Evolutionary conservation across 192 early-diverging fungal species (phyloP).

Genomic region (Dissophora globulifera): DNA sequence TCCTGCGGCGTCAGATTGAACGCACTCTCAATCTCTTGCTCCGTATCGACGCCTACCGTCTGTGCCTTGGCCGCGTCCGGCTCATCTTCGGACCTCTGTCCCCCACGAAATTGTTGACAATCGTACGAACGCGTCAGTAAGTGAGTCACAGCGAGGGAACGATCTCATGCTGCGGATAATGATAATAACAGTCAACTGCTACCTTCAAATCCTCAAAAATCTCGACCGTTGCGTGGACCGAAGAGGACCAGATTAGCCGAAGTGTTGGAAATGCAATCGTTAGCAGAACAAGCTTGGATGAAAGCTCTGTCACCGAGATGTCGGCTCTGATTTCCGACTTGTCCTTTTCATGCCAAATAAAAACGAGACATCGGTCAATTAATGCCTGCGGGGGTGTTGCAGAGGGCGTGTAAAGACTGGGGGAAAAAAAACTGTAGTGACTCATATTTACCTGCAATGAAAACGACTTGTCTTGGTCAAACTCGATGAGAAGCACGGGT

Average conservation of each 20-base stretch:
- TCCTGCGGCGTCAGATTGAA: conserved; percentile 80
- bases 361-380: conserved; percentile 14
- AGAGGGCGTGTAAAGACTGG: no score
- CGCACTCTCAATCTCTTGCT: conserved; percentile 70
- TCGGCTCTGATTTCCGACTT: conserved; percentile 60
- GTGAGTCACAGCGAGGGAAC: no score
- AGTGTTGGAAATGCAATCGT: conserved; percentile 87
- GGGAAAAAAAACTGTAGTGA: no score
- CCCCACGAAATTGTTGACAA: no score
- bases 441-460: conserved; percentile 78
- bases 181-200: no score
- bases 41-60: conserved; percentile 73
- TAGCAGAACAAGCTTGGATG: conserved; percentile 80
- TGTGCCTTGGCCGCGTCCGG: conserved; percentile 77
- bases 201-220: conserved; percentile 94
- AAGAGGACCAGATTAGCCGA: conserved; percentile 87
- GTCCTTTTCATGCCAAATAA: conserved; percentile 40
- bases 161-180: no score
- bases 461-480: conserved; percentile 87
- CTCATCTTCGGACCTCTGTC: conserved; percentile 78
- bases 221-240: conserved; percentile 83
- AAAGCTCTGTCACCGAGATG: conserved; percentile 69
- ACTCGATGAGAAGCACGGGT: conserved; percentile 91
- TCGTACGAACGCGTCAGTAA: no score
- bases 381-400: conserved; percentile 39